A percentile compares a stretch with the other conserved stretches of the same genome.
These are phyloP conservation scores for Apiospora koreana DNA, from an alignment of 2,329 filamentous ascomycete species.

Conservation along the genomic window DNA sequence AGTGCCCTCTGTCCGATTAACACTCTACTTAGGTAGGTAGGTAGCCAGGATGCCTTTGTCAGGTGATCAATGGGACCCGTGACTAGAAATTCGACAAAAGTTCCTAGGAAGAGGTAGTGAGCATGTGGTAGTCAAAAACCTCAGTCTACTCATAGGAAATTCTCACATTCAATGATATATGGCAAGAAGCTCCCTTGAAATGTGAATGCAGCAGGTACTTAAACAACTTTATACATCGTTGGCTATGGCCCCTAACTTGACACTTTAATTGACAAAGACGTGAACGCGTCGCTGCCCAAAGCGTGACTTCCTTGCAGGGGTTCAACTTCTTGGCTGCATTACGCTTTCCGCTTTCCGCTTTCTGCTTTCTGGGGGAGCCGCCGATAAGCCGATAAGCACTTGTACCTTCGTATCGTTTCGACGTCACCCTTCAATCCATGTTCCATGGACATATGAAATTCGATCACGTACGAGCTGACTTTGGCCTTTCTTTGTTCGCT, in stretches of 20 bases:
- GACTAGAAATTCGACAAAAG: not conserved
- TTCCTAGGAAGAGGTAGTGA: not conserved
- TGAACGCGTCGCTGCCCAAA: constrained; percentile 27
- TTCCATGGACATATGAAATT: constrained; percentile 16
- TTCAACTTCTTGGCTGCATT: not conserved
- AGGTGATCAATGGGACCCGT: not conserved
- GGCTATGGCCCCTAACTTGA: not conserved
- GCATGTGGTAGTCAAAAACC: not conserved
- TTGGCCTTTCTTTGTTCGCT: not conserved
- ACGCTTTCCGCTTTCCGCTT: no score
- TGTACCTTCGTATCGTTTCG: constrained; percentile 19
- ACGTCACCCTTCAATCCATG: constrained; percentile 19
- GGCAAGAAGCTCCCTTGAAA: not conserved
- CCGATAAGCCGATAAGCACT: constrained; percentile 25
- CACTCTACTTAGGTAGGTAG: not conserved
- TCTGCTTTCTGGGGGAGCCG: not conserved
- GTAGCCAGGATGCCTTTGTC: not conserved
- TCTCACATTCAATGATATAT: not conserved
- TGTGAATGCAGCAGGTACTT: not conserved
- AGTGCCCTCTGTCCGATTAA: not conserved
- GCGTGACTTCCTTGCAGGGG: constrained; percentile 13
- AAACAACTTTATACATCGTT: not conserved
- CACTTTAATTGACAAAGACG: not conserved
- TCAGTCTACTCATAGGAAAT: not conserved
- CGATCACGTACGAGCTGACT: not conserved